A percentile compares a stretch with the other conserved stretches of the same genome.
Conservation (phyloP, 2,329 filamentous ascomycete genomes). For the Fusarium sp. region DNA sequence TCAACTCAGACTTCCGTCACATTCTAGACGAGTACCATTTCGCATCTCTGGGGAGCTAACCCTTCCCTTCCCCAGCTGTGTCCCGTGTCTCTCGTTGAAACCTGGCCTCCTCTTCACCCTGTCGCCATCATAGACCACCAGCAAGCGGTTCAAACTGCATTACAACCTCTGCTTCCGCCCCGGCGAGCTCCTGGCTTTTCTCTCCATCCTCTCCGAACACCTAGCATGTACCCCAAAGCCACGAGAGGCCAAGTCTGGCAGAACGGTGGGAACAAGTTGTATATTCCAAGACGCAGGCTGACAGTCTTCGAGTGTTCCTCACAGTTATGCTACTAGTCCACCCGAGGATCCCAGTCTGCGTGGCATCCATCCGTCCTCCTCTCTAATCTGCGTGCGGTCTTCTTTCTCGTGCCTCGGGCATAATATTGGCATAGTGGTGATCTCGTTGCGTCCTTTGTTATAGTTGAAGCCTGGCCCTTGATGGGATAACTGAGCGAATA, state of each 20-base stretch:
- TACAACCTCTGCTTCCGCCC: neutral
- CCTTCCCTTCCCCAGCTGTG: neutral
- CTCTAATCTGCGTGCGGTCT: neutral
- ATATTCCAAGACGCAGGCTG: neutral
- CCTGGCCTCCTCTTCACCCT: neutral
- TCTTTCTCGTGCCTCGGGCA: neutral
- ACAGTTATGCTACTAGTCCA: neutral
- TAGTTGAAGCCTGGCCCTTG: neutral
- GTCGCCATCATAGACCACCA: neutral
- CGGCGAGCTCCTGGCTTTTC: neutral
- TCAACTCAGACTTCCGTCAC: neutral
- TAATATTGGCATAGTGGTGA: neutral
- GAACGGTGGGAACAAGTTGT: neutral
- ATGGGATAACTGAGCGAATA: neutral
- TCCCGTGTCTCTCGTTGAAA: neutral
- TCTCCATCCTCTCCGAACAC: neutral
- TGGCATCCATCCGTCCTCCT: neutral
- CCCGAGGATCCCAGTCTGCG: neutral
- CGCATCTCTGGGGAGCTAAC: neutral
- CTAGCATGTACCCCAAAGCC: neutral
- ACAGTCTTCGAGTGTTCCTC: neutral
- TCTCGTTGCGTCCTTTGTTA: neutral
- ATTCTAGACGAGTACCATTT: neutral
- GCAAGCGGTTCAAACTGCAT: conserved; percentile 34
- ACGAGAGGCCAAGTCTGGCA: neutral